phyloP scores from a whole-genome alignment of 2,329 filamentous ascomycete genomes.

The Keithomyces neogunnii region DNA sequence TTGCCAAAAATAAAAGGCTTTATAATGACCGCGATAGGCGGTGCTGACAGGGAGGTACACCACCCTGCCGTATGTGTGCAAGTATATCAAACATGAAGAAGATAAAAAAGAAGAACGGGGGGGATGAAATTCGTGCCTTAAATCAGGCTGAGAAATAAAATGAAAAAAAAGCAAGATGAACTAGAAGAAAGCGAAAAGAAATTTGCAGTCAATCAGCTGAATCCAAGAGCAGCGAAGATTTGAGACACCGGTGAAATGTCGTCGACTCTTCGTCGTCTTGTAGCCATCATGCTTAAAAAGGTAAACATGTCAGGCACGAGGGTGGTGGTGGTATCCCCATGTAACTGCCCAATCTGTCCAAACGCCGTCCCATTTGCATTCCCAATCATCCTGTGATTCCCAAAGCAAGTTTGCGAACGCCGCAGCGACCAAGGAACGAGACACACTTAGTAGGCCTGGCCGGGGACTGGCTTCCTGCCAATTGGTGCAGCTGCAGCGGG shows the following conservation, averaged over 20 bases:
- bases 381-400: constrained; percentile 14
- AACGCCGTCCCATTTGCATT: constrained; percentile 20
- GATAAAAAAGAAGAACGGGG: constrained; percentile 10
- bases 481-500: constrained; percentile 32
- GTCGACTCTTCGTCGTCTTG: background rate
- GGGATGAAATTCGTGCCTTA: constrained; percentile 21
- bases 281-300: background rate
- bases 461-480: constrained; percentile 47
- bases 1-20: background rate
- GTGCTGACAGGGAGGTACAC: background rate
- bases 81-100: constrained; percentile 5
- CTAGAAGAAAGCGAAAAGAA: constrained; percentile 5
- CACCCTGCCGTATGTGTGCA: constrained; percentile 2
- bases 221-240: background rate
- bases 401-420: constrained; percentile 4
- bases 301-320: background rate
- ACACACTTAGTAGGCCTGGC: constrained; percentile 37
- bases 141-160: constrained; percentile 1
- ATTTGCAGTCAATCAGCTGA: constrained; percentile 5
- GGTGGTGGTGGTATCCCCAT: constrained; percentile 11
- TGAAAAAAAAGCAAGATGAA: background rate
- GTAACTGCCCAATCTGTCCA: constrained; percentile 11
- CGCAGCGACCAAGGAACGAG: constrained; percentile 5
- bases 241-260: constrained; percentile 2
- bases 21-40: background rate